Percentiles rank a stretch among this genome's conserved stretches.
phyloP scores from a whole-genome alignment of 2,329 filamentous ascomycete species.

The Neoarthrinium moseri region DNA sequence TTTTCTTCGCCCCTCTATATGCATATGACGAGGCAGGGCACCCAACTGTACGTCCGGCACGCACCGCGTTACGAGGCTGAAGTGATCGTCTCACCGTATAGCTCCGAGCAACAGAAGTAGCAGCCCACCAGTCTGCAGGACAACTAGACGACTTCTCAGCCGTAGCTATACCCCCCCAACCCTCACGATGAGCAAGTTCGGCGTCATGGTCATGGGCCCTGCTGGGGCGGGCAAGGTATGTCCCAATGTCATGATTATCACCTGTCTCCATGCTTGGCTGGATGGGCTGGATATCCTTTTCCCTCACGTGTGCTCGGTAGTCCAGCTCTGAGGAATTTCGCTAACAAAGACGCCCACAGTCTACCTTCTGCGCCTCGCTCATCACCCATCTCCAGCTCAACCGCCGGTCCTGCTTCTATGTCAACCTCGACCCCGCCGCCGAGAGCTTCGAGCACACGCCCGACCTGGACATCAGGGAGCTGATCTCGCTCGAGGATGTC shows the following conservation, averaged over 20 bases:
- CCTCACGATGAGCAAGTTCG: slow-evolving; percentile 80
- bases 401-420: slow-evolving; percentile 92
- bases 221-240: slow-evolving; percentile 88
- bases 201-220: slow-evolving; percentile 92
- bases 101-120: neutral
- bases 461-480: slow-evolving; percentile 81
- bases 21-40: slow-evolving; percentile 1
- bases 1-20: neutral
- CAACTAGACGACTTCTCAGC: neutral
- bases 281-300: neutral
- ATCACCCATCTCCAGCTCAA: slow-evolving; percentile 91
- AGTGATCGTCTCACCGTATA: too few relatives aligned
- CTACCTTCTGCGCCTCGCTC: slow-evolving; percentile 90
- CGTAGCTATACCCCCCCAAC: neutral
- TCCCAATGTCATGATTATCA: slow-evolving; percentile 14
- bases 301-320: too few relatives aligned
- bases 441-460: slow-evolving; percentile 88
- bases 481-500: slow-evolving; percentile 82
- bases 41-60: too few relatives aligned
- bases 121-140: too few relatives aligned
- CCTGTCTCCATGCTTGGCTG: slow-evolving; percentile 5
- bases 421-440: slow-evolving; percentile 96
- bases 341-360: slow-evolving; percentile 44
- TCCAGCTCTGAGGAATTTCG: slow-evolving; percentile 1
- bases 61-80: slow-evolving; percentile 1